These are phyloP conservation scores for Sporobolomyces roseus DNA, from an alignment of 768 basidiomycete species.

Conservation along the genomic window DNA sequence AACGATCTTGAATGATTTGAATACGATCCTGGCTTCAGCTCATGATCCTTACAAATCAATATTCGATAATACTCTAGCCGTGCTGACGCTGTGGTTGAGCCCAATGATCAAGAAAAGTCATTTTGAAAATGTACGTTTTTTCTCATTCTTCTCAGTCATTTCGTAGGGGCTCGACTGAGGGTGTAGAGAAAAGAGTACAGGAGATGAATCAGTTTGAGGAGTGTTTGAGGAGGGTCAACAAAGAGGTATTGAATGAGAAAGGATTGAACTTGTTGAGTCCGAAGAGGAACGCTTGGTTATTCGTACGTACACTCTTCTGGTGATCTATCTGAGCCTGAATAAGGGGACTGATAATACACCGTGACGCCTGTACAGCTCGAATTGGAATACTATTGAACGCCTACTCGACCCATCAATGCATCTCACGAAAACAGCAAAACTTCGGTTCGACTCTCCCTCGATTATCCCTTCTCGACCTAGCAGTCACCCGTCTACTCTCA, in stretches of 20 bases:
- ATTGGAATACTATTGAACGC: constrained; percentile 35
- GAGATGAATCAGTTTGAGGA: constrained; percentile 68
- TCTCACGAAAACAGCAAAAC: too few relatives aligned
- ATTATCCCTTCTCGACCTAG: too few relatives aligned
- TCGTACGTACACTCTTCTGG: constrained; percentile 61
- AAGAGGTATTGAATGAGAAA: constrained; percentile 70
- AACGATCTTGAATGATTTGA: constrained; percentile 84
- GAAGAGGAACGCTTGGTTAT: constrained; percentile 76
- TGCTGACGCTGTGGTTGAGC: constrained; percentile 76
- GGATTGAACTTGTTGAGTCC: constrained; percentile 88
- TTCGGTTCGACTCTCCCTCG: too few relatives aligned
- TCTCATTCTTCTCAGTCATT: neutral
- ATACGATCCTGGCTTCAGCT: constrained; percentile 79
- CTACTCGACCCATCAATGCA: too few relatives aligned
- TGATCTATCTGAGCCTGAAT: neutral
- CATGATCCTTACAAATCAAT: constrained; percentile 69
- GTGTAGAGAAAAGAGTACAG: constrained; percentile 52
- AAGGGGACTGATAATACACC: too few relatives aligned
- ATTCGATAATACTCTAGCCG: constrained; percentile 71
- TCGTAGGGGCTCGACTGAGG: neutral
- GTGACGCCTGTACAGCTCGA: constrained; percentile 26
- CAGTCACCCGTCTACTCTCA: too few relatives aligned
- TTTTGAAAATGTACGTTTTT: constrained; percentile 66
- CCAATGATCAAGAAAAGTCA: constrained; percentile 65
- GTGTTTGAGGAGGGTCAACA: constrained; percentile 67